Evolutionary conservation across 2,329 filamentous ascomycete genomes (phyloP).

Genomic region (Botrytis fabae): DNA sequence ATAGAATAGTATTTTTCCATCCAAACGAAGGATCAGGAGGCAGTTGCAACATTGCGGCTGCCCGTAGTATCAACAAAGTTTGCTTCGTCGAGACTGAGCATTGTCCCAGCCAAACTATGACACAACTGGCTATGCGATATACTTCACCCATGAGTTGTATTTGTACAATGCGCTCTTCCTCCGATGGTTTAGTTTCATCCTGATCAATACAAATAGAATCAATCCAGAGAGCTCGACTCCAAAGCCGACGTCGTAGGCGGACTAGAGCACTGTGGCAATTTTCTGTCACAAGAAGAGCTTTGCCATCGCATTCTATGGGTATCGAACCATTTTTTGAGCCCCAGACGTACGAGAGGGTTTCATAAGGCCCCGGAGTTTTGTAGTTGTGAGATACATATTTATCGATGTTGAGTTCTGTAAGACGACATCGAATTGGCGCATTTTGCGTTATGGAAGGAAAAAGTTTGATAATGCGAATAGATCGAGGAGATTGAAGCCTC

Average conservation of each 20-base stretch:
- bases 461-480: neutral
- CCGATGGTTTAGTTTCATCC: neutral
- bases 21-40: too few relatives aligned
- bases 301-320: neutral
- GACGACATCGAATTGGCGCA: neutral
- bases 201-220: neutral
- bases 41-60: neutral
- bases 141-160: neutral
- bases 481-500: neutral
- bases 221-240: neutral
- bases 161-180: neutral
- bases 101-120: neutral
- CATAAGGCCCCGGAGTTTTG: neutral
- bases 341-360: neutral
- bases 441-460: neutral
- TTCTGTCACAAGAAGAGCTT: neutral
- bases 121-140: neutral
- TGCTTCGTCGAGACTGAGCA: neutral
- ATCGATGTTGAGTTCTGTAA: neutral
- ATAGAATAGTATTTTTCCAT: neutral
- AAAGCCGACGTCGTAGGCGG: neutral
- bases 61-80: neutral
- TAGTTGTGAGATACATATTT: neutral
- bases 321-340: neutral
- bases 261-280: neutral